phyloP scores from a whole-genome alignment of 768 basidiomycete species.

The Cystofilobasidium ferigula region DNA sequence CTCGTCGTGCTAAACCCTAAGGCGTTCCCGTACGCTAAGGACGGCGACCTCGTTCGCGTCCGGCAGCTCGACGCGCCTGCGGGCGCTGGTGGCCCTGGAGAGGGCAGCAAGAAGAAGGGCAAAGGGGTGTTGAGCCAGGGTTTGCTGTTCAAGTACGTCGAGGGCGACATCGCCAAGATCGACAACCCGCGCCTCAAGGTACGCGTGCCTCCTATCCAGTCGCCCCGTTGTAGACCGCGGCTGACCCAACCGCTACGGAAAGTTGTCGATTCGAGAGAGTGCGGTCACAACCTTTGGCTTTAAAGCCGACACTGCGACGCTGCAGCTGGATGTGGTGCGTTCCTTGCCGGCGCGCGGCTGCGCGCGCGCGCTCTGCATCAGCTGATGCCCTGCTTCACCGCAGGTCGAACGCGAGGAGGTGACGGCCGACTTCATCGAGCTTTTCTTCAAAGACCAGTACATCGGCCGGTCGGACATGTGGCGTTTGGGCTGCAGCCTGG shows the following conservation, averaged over 20 bases:
- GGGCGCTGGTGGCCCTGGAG: background rate
- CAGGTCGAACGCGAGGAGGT: conserved; percentile 54
- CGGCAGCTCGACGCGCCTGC: conserved; percentile 1
- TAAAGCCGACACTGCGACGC: background rate
- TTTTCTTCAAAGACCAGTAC: conserved; percentile 90
- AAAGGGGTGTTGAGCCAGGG: background rate
- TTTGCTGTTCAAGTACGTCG: conserved; percentile 7
- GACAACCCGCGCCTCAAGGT: conserved; percentile 8
- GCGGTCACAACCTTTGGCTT: conserved; percentile 2
- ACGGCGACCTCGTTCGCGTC: conserved; percentile 17
- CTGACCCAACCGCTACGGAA: background rate
- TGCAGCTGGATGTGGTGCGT: conserved; percentile 22
- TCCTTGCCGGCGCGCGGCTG: background rate
- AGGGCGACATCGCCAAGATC: conserved; percentile 5
- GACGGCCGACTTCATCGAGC: conserved; percentile 50
- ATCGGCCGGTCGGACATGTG: conserved; percentile 95
- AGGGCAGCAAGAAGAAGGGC: conserved; percentile 5
- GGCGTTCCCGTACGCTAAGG: conserved; percentile 13
- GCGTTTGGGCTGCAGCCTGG: conserved; percentile 71
- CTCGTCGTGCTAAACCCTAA: conserved; percentile 22
- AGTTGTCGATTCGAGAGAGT: conserved; percentile 17
- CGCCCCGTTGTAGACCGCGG: background rate
- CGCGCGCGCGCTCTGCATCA: background rate
- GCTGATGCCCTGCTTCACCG: background rate
- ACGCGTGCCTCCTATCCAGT: background rate